phyloP scores from a whole-genome alignment of 345 rosid species.

The Citrus mangshanensis region DNA sequence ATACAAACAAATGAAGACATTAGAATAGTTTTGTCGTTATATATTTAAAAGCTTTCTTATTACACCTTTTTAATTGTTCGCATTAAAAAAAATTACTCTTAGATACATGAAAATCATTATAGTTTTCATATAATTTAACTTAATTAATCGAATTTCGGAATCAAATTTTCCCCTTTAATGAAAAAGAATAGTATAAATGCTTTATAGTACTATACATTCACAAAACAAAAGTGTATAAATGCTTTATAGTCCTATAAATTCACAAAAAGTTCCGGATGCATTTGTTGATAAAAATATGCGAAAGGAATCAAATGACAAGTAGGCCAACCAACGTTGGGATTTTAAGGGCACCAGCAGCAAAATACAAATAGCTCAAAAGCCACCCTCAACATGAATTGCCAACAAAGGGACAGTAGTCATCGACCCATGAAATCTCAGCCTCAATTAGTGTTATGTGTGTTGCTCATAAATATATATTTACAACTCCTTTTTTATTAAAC shows the following conservation, averaged over 20 bases:
- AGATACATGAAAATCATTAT: too few relatives aligned
- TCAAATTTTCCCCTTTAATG: not conserved
- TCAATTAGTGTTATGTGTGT: not conserved
- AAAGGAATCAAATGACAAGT: not conserved
- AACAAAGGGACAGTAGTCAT: conserved; percentile 11
- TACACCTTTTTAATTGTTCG: too few relatives aligned
- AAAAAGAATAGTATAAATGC: not conserved
- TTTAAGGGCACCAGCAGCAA: not conserved
- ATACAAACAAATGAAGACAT: too few relatives aligned
- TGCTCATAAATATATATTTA: not conserved
- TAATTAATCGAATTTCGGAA: not conserved
- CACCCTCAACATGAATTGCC: not conserved
- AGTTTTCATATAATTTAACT: too few relatives aligned
- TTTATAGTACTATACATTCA: not conserved
- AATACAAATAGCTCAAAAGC: not conserved
- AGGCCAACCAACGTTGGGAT: not conserved
- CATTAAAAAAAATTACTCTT: too few relatives aligned
- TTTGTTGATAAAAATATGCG: not conserved
- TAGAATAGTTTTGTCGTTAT: too few relatives aligned
- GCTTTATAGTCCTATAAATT: not conserved
- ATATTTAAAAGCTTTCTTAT: too few relatives aligned
- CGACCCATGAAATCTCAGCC: conserved; percentile 1
- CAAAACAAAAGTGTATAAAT: too few relatives aligned
- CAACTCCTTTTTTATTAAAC: not conserved
- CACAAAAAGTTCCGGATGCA: not conserved